Percentiles rank a stretch among this genome's conserved stretches.
phyloP scores from a whole-genome alignment of 129 eudicot species.

The Solidago caesia region DNA sequence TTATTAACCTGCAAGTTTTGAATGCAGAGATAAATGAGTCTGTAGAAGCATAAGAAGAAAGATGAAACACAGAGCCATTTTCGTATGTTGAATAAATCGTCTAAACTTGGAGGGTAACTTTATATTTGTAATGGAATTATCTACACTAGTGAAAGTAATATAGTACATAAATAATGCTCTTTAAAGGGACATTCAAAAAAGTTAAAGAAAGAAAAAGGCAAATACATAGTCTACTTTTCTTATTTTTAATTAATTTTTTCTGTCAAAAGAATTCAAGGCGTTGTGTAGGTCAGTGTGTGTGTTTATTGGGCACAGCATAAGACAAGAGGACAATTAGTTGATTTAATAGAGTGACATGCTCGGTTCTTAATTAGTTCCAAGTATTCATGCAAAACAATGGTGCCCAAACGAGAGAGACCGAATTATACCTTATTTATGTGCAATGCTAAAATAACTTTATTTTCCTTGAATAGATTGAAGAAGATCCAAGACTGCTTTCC shows the following conservation, averaged over 20 bases:
- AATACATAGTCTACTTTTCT: slow-evolving; percentile 29
- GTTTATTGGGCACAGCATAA: slow-evolving; percentile 33
- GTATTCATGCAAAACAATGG: slow-evolving; percentile 12
- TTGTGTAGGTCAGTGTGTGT: slow-evolving; percentile 24
- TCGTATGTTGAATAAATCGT: slow-evolving; percentile 16
- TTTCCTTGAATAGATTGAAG: slow-evolving; percentile 45
- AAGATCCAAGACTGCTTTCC: slow-evolving; percentile 79
- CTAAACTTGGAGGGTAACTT: not conserved
- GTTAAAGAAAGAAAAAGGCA: slow-evolving; percentile 32
- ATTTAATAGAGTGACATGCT: slow-evolving; percentile 18
- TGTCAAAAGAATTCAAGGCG: slow-evolving; percentile 7
- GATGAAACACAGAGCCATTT: slow-evolving; percentile 37
- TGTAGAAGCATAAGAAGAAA: slow-evolving; percentile 44
- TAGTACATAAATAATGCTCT: slow-evolving; percentile 37
- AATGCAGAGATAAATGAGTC: slow-evolving; percentile 41
- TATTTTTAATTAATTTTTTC: slow-evolving; percentile 19
- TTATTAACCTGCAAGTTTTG: slow-evolving; percentile 31
- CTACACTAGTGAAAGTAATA: slow-evolving; percentile 24
- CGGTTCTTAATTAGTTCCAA: slow-evolving; percentile 5
- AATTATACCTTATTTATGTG: slow-evolving; percentile 35
- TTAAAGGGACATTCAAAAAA: slow-evolving; percentile 35
- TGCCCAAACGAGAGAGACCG: slow-evolving; percentile 2
- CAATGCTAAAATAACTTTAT: not conserved
- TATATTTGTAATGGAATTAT: slow-evolving; percentile 23
- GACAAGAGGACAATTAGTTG: slow-evolving; percentile 31